Evolutionary conservation across 768 basidiomycete genomes (phyloP), one percentile per base, ranked within the genome.

Genomic region (Filobasidium floriforme): DNA sequence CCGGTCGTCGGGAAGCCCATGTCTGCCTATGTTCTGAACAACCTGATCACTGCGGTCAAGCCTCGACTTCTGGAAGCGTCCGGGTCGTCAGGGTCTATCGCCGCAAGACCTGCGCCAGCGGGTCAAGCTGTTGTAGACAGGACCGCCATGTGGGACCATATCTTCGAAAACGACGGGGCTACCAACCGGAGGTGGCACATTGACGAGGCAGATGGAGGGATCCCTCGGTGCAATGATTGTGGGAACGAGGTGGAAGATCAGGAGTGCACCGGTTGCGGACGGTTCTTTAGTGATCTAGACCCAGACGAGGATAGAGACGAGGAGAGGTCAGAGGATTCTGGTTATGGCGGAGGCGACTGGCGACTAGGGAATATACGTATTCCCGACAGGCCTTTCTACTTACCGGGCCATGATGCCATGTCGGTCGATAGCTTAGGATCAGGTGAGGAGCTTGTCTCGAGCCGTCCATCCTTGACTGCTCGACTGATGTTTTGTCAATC

Each of bases 1-100:
- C 19, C 67, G 14, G 67, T 68, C 7, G 12, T 55, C 24, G 43
- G 41, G 12, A 59, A 61, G 32, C 67, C 67, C 7, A 68, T 68
- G 19, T 57, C 67, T 18, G 59, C 61, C 4, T 68, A 60, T 46
- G 49, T 61, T 15, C 14, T 64, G 12, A 63, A 64, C 41, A 41
- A 68, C 32, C 41, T 63, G 26, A 32, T 68, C n/a, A 41, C 59
- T 4, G 44, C 67, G 1, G 28, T 68, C 9, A 59, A 59, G 9
- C n/a, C 44, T 22, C 54, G 54, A 57, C 14, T 57, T 4, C 41
- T 49, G 37, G 49, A 32, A 22, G 19, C 12, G 10, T n/a, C 54
- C 28, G 41, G 22, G 10, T 41, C 52, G 43, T 10, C 32, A 1
- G 28, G 10, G 22, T 5, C 41, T 22, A 46, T 37, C 3, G 24